Percentiles rank a stretch among this genome's conserved stretches.
These are phyloP conservation scores for Dictyophora rubrovolvata DNA, from an alignment of 768 basidiomycete species.

Conservation along the genomic window DNA sequence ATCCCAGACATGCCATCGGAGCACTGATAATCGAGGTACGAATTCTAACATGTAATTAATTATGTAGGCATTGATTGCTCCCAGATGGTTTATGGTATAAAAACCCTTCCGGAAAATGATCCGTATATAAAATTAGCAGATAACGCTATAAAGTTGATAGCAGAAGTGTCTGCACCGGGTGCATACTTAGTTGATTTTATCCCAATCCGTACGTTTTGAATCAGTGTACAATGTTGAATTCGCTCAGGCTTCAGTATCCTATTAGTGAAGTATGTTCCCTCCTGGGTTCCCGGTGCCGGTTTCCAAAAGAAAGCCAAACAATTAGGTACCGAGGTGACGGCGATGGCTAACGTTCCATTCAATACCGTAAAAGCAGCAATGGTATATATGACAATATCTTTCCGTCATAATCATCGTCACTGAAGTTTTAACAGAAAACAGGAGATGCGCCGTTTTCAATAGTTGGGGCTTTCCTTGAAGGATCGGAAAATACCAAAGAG, in stretches of 20 bases:
- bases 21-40: background rate
- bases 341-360: conserved; percentile 26
- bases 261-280: conserved; percentile 5
- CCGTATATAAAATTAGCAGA: background rate
- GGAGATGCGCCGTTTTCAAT: background rate
- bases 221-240: no score
- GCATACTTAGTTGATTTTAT: background rate
- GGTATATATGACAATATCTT: conserved; percentile 16
- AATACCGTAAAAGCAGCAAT: conserved; percentile 33
- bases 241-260: background rate
- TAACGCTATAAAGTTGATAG: background rate
- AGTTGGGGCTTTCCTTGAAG: background rate
- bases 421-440: background rate
- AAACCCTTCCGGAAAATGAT: background rate
- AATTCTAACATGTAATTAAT: background rate
- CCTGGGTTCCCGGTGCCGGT: background rate
- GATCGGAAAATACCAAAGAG: background rate
- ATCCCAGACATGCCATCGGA: background rate
- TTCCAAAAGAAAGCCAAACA: background rate
- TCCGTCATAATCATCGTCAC: background rate
- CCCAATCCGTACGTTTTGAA: background rate
- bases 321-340: conserved; percentile 14
- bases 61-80: background rate
- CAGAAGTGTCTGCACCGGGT: background rate
- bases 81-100: background rate